A percentile compares a stretch with the other conserved stretches of the same genome.
Conservation (phyloP, 2,329 filamentous ascomycete genomes). For the Periconia digitata region DNA sequence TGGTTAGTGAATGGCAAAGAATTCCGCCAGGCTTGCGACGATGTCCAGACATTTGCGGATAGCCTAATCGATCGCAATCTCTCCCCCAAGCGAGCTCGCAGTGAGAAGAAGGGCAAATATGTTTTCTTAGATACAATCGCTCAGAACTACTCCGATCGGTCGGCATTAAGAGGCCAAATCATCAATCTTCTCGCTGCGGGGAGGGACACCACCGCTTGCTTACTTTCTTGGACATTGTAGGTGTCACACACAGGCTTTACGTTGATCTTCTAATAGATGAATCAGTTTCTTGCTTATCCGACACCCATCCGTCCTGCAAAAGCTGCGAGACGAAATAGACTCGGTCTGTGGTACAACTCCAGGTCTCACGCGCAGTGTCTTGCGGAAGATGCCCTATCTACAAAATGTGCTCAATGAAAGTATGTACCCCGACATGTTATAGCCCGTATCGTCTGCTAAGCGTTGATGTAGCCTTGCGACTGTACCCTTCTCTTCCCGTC, state of each 20-base stretch:
- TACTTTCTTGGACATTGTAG: slow-evolving; percentile 29
- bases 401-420: slow-evolving; percentile 41
- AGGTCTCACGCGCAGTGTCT: slow-evolving; percentile 45
- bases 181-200: slow-evolving; percentile 43
- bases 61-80: slow-evolving; percentile 51
- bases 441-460: not conserved
- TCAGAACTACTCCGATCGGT: slow-evolving; percentile 40
- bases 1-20: slow-evolving; percentile 47
- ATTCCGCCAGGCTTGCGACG: slow-evolving; percentile 18
- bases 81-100: slow-evolving; percentile 21
- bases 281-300: slow-evolving; percentile 31
- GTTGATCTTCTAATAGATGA: slow-evolving; percentile 1
- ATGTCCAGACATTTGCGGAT: slow-evolving; percentile 40
- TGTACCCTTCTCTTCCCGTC: slow-evolving; percentile 28
- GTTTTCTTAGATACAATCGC: slow-evolving; percentile 42
- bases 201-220: slow-evolving; percentile 34
- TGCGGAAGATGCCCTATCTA: slow-evolving; percentile 39
- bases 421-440: slow-evolving; percentile 22
- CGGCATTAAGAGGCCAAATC: slow-evolving; percentile 42
- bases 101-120: slow-evolving; percentile 32
- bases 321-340: slow-evolving; percentile 39
- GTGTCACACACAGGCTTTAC: not conserved
- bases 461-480: slow-evolving; percentile 20
- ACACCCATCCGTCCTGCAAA: slow-evolving; percentile 33
- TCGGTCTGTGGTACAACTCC: slow-evolving; percentile 27